phyloP scores from a whole-genome alignment of 169 alveolate genomes.

The Plasmodium chabaudi region DNA sequence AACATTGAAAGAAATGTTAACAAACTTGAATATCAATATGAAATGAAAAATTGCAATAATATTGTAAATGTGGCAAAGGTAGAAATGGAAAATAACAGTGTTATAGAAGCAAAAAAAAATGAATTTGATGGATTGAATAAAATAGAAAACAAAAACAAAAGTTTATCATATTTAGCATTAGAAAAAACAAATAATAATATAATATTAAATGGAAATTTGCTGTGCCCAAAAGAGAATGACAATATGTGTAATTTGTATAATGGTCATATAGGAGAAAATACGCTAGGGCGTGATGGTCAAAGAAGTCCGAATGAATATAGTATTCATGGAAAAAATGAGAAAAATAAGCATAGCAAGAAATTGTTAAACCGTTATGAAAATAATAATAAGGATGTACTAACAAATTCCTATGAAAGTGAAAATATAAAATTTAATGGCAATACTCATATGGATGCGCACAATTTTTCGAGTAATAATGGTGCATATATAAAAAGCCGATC shows the following conservation, averaged over 20 bases:
- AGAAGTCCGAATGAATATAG: constrained; percentile 21
- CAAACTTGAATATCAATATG: constrained; percentile 6
- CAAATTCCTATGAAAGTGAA: constrained; percentile 2
- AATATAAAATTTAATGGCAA: constrained; percentile 22
- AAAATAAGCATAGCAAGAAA: constrained; percentile 1
- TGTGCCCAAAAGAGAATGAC: constrained; percentile 10
- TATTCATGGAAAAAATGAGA: constrained; percentile 26
- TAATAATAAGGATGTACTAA: constrained; percentile 15
- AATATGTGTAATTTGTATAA: constrained; percentile 5
- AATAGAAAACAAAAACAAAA: background rate
- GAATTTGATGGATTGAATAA: background rate
- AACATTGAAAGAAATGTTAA: background rate
- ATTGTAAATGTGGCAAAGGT: constrained; percentile 12
- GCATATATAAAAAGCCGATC: background rate
- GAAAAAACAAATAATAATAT: constrained; percentile 17
- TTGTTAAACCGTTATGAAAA: background rate
- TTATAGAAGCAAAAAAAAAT: background rate
- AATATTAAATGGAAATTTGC: constrained; percentile 7
- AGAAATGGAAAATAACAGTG: background rate
- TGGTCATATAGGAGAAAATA: background rate
- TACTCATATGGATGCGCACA: constrained; percentile 4
- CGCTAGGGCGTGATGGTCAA: background rate
- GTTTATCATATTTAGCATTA: background rate
- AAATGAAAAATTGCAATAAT: background rate
- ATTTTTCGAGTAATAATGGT: constrained; percentile 8